Base-by-base conservation (phyloP, 352 stramenopile genomes). In the Phytopythium delawarense region DNA sequence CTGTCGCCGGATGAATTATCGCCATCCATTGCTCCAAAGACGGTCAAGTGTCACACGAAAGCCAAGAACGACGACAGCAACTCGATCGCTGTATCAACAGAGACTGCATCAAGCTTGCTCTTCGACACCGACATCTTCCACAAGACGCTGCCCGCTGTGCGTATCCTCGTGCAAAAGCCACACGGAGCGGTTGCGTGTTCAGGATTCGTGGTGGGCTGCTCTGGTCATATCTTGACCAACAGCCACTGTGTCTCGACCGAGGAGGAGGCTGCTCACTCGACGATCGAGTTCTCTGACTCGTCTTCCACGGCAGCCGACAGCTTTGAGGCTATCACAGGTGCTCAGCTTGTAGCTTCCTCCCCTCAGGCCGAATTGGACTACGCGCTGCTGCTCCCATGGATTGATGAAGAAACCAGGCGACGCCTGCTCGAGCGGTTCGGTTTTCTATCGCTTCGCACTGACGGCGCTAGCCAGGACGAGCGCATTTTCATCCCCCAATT, bases 401-500 rank as follows among this genome's bases (percentile, higher is more conserved):
- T 75, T 16, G 23, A 18, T 15, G 13, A 25, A 4, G 6, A 8
- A 37, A 16, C n/a, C 54, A 65, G 6, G 9, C 48, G 1, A 7
- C 21, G 18, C 39, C 71, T 83, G 7, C 52, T 73, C 11, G 35
- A 61, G 5, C 63, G 62, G 39, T 88, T 84, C 35, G 76, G 79
- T 0, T 88, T 79, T 30, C 63, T 88, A 3, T 64, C 77, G 8
- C 61, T 86, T 23, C 67, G 79, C 5, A 42, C 56, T 4, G 39
- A 37, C 0, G 45, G 40, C 15, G 66, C 64, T 18, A 40, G 35
- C 4, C 35, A 68, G 12, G 55, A 62, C 20, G 78, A 88, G 35
- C 63, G 70, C 37, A 75, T 86, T n/a, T 84, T 78, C 69, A 84
- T 88, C n/a, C 70, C 78, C 1, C 74, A 85, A 32, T 71, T 86